A percentile compares a stretch with the other conserved stretches of the same genome.
These are phyloP conservation scores for Quercus aquifolioides DNA, from an alignment of 306 rosid genomes.

Conservation along the genomic window DNA sequence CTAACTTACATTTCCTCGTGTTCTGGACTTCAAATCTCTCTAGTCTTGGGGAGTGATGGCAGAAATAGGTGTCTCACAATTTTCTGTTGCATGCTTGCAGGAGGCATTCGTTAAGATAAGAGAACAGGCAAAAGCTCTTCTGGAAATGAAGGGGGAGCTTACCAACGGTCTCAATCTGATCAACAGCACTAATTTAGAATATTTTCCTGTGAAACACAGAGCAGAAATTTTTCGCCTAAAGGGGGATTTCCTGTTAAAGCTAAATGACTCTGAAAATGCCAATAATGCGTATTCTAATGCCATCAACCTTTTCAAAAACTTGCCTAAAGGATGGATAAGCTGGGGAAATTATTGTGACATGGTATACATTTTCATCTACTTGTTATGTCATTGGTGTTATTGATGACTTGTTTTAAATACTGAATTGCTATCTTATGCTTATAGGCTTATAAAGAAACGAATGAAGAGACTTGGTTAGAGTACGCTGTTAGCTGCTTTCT, in stretches of 20 bases:
- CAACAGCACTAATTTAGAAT: conserved; percentile 87
- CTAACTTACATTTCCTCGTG: not conserved
- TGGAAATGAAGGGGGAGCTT: conserved; percentile 93
- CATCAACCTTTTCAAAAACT: conserved; percentile 77
- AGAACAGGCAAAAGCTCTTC: conserved; percentile 91
- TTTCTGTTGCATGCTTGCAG: conserved; percentile 50
- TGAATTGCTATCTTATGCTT: conserved; percentile 20
- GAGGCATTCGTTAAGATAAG: conserved; percentile 97
- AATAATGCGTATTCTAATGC: conserved; percentile 82
- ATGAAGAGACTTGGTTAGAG: conserved; percentile 93
- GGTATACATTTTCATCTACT: conserved; percentile 45
- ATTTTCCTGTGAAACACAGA: conserved; percentile 89
- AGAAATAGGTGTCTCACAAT: conserved; percentile 27
- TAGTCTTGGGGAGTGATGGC: not conserved
- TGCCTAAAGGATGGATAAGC: conserved; percentile 99
- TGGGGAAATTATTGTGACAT: conserved; percentile 98
- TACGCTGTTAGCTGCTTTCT: conserved; percentile 96
- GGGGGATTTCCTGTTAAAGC: conserved; percentile 83
- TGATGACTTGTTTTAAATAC: conserved; percentile 17
- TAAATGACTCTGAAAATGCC: conserved; percentile 78
- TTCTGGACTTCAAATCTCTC: not conserved
- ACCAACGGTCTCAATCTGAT: conserved; percentile 78
- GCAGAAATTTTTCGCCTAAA: conserved; percentile 90
- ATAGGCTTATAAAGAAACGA: conserved; percentile 86
- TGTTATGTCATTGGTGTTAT: conserved; percentile 16